These are phyloP conservation scores for Pythium oligandrum DNA, from an alignment of 352 stramenopile species.

Conservation along the genomic window DNA sequence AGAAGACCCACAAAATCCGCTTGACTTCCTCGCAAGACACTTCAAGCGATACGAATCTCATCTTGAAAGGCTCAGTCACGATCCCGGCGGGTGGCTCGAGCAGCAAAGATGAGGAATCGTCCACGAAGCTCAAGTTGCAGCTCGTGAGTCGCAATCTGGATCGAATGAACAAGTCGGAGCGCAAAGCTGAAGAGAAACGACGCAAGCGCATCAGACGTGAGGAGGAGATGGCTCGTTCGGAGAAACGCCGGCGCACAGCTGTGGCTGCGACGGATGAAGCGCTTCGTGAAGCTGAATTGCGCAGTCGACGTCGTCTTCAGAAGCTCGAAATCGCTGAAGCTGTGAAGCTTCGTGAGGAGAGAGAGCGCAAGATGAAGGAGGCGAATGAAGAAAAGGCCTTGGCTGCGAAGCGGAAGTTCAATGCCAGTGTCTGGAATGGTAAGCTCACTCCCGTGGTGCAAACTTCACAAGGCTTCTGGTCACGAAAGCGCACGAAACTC, in stretches of 20 bases:
- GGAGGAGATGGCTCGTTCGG: conserved; percentile 69
- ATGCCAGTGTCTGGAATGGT: conserved; percentile 49
- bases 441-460: conserved; percentile 27
- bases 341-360: conserved; percentile 55
- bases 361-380: conserved; percentile 45
- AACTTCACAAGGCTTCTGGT: conserved; percentile 45
- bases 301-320: conserved; percentile 60
- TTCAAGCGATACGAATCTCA: background rate
- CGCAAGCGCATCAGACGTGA: conserved; percentile 67
- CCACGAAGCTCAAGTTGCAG: conserved; percentile 55
- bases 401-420: conserved; percentile 57
- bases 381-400: conserved; percentile 36
- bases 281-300: conserved; percentile 67
- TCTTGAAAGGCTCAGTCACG: conserved; percentile 4
- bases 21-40: background rate
- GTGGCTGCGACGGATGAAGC: conserved; percentile 78
- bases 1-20: background rate
- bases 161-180: conserved; percentile 81
- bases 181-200: conserved; percentile 81
- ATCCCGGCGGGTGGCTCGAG: conserved; percentile 3
- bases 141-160: conserved; percentile 70
- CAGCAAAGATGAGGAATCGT: conserved; percentile 14
- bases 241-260: conserved; percentile 73
- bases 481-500: conserved; percentile 53
- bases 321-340: conserved; percentile 67